phyloP scores from a whole-genome alignment of 1,284 basidiomycete genomes.

The Cryptococcus deneoformans region DNA sequence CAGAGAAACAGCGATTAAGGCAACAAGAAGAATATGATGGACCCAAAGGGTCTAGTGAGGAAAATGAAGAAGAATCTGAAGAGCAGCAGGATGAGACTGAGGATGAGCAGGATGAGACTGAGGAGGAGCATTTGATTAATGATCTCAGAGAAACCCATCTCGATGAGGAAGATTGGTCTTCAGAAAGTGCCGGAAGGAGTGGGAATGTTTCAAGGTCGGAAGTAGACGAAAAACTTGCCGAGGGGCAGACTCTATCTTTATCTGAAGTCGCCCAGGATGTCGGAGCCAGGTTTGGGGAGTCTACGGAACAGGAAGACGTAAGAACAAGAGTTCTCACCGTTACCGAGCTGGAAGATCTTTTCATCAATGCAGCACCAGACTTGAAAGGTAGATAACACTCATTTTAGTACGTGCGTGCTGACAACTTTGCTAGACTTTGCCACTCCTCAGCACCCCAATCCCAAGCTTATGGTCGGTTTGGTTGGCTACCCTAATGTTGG shows the following conservation, averaged over 20 bases:
- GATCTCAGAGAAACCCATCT: slow-evolving; percentile 54
- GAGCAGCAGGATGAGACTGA: slow-evolving; percentile 38
- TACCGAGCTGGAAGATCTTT: slow-evolving; percentile 84
- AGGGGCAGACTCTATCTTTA: slow-evolving; percentile 24
- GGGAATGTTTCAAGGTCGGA: slow-evolving; percentile 47
- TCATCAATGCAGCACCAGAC: slow-evolving; percentile 72
- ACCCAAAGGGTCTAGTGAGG: slow-evolving; percentile 25
- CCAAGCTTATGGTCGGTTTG: slow-evolving; percentile 67
- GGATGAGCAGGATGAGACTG: slow-evolving; percentile 28
- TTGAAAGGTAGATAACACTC: slow-evolving; percentile 58
- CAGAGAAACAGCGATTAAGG: slow-evolving; percentile 51
- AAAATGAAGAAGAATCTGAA: slow-evolving; percentile 28
- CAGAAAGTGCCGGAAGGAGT: slow-evolving; percentile 48
- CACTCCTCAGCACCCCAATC: slow-evolving; percentile 59
- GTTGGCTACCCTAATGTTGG: slow-evolving; percentile 64
- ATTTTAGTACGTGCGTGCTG: not conserved
- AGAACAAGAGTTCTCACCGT: slow-evolving; percentile 81
- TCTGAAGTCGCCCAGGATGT: slow-evolving; percentile 50
- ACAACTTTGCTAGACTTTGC: slow-evolving; percentile 60
- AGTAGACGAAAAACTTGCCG: slow-evolving; percentile 39
- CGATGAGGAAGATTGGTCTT: slow-evolving; percentile 60
- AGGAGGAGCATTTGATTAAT: slow-evolving; percentile 20
- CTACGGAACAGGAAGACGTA: slow-evolving; percentile 55
- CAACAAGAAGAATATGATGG: slow-evolving; percentile 44
- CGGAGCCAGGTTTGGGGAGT: slow-evolving; percentile 5